Base-by-base conservation (phyloP, 1,139 yeast genomes). In the Pichia sp. region DNA sequence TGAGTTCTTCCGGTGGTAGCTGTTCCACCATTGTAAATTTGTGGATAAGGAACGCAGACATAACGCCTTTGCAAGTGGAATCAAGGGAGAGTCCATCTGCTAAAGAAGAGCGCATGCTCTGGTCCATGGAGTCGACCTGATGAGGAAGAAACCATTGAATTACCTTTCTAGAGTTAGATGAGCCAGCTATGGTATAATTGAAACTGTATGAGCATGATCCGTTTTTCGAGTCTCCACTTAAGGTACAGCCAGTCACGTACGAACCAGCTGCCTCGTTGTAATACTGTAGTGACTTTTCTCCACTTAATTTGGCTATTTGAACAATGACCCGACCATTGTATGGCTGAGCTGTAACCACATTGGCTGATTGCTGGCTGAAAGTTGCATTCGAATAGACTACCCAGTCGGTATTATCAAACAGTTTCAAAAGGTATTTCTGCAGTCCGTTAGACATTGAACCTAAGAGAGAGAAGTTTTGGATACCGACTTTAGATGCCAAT, bases 41-140 rank as follows among this genome's bases (percentile, higher is more conserved):
- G 50, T 77, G 72, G 1, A 87, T 78, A 5, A 76, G 66, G 62
- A 76, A 84, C 0, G 84, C 88, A 45, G 70, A 73, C 84, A 87
- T 86, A 4, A 64, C 67, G 11, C 95, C 95, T 64, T 81, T 82
- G 0, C 87, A 82, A 0, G 92, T 82, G 0, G 92, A 84, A 59
- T 82, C 88, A 46, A 86, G 65, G 1, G 58, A 60, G 43, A 85
- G 62, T 8, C 72, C 73, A 0, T 80, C 72, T 10, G 36, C 61
- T 57, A n/a, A 49, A 23, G 41, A 10, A 8, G 30, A 7, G 4
- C 19, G 8, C 55, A 60, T 63, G 1, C 52, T 40, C 2, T 61
- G 49, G 15, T 72, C 66, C 53, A 84, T 74, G 0, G 79, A 71
- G 26, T 74, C 75, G 55, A 78, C 80, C 60, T 86, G 93, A 65